Percentiles rank a stretch among this genome's conserved stretches.
Conservation (phyloP, 2,329 filamentous ascomycete species). For the Neurospora sp. region DNA sequence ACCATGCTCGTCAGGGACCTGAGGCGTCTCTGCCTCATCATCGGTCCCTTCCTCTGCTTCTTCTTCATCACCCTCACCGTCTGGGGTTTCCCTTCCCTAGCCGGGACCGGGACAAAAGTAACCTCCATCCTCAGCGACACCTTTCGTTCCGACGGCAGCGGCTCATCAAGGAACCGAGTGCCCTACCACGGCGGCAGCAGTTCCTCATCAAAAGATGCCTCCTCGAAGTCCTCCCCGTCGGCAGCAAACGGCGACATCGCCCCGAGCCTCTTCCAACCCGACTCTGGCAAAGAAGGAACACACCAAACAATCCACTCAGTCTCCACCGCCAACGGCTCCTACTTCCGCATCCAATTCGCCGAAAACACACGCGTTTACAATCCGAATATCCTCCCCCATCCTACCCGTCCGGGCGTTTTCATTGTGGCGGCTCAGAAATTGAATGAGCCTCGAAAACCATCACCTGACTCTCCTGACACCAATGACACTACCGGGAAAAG, state of each 20-base stretch:
- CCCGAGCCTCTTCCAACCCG: neutral
- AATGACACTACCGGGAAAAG: neutral
- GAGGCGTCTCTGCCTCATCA: conserved; percentile 16
- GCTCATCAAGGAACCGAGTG: neutral
- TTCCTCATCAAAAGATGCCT: neutral
- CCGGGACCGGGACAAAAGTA: neutral
- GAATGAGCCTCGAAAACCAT: conserved; percentile 10
- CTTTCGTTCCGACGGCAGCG: neutral
- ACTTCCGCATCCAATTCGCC: conserved; percentile 40
- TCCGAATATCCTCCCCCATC: conserved; percentile 50
- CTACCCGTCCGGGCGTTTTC: conserved; percentile 34
- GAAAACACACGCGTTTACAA: conserved; percentile 32
- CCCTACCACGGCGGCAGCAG: neutral
- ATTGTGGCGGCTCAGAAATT: conserved; percentile 41
- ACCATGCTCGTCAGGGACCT: conserved; percentile 11
- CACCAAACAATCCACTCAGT: conserved; percentile 35
- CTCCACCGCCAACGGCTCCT: conserved; percentile 35
- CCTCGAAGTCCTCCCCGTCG: neutral
- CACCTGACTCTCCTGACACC: neutral
- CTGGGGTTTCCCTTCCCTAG: conserved; percentile 7
- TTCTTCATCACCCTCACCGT: conserved; percentile 20
- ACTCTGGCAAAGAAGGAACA: neutral
- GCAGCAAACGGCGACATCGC: neutral
- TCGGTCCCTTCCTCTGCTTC: conserved; percentile 22
- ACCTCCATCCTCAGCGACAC: neutral